Conservation (phyloP, 1,284 basidiomycete genomes). For the Ganoderma sinense region DNA sequence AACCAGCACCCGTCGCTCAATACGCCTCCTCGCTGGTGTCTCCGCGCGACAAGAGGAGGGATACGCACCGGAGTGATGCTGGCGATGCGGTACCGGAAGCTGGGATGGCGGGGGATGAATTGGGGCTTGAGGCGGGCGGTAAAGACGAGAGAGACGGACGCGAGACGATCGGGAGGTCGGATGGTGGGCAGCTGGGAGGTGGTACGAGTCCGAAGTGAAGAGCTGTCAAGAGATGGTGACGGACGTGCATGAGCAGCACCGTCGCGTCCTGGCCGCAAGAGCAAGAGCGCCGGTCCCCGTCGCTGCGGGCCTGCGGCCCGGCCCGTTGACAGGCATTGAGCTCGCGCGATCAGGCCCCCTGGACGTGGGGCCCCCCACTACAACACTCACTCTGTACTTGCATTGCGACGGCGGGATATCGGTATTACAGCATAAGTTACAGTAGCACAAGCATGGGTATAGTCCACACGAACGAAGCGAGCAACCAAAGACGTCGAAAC, state of each 20-base stretch:
- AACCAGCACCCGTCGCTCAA: constrained; percentile 50
- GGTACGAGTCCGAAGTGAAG: not conserved
- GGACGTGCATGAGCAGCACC: not conserved
- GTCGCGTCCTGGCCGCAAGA: too few relatives aligned
- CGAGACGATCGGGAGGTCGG: constrained; percentile 7
- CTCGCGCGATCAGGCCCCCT: too few relatives aligned
- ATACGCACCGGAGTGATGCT: constrained; percentile 32
- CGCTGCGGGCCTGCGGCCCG: too few relatives aligned
- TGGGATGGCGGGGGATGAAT: constrained; percentile 21
- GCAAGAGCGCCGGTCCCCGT: not conserved
- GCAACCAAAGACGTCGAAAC: not conserved
- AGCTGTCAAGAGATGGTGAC: not conserved
- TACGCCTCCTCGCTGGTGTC: not conserved
- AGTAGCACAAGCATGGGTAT: not conserved
- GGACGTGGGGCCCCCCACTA: not conserved
- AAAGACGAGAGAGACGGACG: constrained; percentile 15
- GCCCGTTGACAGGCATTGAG: too few relatives aligned
- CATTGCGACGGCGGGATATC: not conserved
- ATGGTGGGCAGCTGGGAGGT: constrained; percentile 1
- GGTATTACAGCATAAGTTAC: not conserved
- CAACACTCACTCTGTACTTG: not conserved
- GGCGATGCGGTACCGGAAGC: constrained; percentile 36
- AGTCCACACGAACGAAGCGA: not conserved
- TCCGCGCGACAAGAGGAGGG: too few relatives aligned
- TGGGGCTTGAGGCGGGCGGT: constrained; percentile 17